Evolutionary conservation across 495 filamentous ascomycete genomes (phyloP), one percentile per base, ranked within the genome.

Genomic region (Annulohypoxylon stygium): DNA sequence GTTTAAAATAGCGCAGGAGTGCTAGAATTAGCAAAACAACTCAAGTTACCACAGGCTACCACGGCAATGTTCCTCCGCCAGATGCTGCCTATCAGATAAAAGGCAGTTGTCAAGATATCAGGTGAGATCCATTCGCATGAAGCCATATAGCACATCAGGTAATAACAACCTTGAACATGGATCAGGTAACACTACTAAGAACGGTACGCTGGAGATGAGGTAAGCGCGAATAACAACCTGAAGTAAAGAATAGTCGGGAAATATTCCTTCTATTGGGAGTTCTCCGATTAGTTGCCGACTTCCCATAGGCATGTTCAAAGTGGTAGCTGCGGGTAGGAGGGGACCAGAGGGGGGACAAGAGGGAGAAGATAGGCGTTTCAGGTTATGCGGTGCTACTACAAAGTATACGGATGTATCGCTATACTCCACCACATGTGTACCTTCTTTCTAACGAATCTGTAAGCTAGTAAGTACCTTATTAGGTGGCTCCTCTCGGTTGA

Each of bases 371-470:
- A 36, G 67, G 8, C 9, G 72, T 75, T 75, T 75, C 72, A 75
- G 72, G 72, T 75, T 54, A 75, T 75, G 72, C 67, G 47, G 72
- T 70, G 59, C 50, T 9, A 74, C 71, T 14, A 55, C 25, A 25
- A 54, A 63, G 48, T 58, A 57, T 63, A 26, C 45, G 65, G 53
- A 61, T 37, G 65, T 67, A 50, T 54, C 25, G 53, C 11, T 23
- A 58, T 26, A 58, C 18, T 36, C 48, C 48, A 51, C 55, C 55
- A 25, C 55, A 34, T 59, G 20, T 34, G 26, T 4, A 59, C 30
- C 43, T 47, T 47, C 34, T 55, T 65, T 65, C 50, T 57, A 57
- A 65, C 63, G 9, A 51, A 65, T 57, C 63, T 65, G 25, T 69
- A 50, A 69, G 60, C 41, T 61, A 36, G 20, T 23, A 23, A 16